Evolutionary conservation across 805 yeast genomes (phyloP), one percentile per base, ranked within the genome.

Genomic region (Wickerhamomyces silvicola): DNA sequence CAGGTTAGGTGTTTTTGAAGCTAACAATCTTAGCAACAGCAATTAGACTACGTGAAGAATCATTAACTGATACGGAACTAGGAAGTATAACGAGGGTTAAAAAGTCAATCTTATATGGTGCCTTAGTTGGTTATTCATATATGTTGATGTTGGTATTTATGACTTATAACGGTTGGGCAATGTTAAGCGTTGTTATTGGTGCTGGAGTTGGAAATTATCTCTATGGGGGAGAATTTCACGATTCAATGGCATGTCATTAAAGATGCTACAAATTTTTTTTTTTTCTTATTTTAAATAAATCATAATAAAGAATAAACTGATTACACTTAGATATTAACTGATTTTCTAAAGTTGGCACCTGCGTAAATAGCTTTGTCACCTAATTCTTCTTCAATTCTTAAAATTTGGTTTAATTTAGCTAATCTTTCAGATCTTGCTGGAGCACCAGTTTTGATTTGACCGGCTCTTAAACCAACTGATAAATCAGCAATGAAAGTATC

Each of bases 361-460:
- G 97, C 96, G 74, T 76, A 90, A 65, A 88, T 59, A 48, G 97
- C 97, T 78, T 87, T 86, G 81, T 77, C 88, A 62, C 97, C 97
- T 62, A 90, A 82, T 74, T 84, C 94, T 75, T 90, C 95, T 78
- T 92, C 97, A 59, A 90, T 90, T 75, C 97, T 85, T 67, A 90
- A 78, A 68, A 90, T 80, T 78, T 90, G 96, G 88, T 90, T 90
- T 68, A 82, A 80, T 76, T 90, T 90, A 66, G 97, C 97, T 69
- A 92, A 81, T 81, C 98, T 90, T 78, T 90, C 98, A 52, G 97
- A 85, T 77, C 98, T 88, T 54, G 97, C 95, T 63, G 97, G 97
- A 64, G 98, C 97, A 81, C 98, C 98, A 54, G 97, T 85, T 88
- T 90, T 90, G 71, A 90, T 84, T 78, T 90, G 97, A 66, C 97